Evolutionary conservation across 139 green algal species (phyloP).

Genomic region (Micromonas pusilla): DNA sequence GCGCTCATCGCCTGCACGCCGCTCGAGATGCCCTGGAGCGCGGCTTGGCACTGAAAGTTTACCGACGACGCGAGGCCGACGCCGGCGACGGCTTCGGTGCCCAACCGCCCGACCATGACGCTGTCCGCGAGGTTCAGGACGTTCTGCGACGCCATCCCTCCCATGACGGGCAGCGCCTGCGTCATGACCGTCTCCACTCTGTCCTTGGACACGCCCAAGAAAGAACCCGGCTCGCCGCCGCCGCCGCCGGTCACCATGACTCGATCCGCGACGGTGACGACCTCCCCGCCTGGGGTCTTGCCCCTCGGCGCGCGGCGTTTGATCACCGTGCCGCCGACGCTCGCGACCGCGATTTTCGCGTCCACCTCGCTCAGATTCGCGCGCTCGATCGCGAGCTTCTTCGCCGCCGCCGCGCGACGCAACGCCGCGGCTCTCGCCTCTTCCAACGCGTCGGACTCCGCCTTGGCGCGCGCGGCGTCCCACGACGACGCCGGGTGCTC

Average conservation of each 20-base stretch:
- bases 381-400: too few relatives aligned
- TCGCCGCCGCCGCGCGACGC: too few relatives aligned
- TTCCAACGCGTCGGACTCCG: not conserved
- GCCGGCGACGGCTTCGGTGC: conserved; percentile 3
- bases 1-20: conserved; percentile 13
- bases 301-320: too few relatives aligned
- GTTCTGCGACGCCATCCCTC: conserved; percentile 23
- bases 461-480: not conserved
- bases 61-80: not conserved
- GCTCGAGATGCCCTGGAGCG: not conserved
- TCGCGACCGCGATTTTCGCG: too few relatives aligned
- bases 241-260: too few relatives aligned
- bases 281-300: too few relatives aligned
- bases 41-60: conserved; percentile 26
- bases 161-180: conserved; percentile 25
- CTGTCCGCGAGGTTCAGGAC: conserved; percentile 20
- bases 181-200: not conserved
- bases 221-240: too few relatives aligned
- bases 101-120: conserved; percentile 13
- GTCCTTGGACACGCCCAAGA: conserved; percentile 4
- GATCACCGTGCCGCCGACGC: too few relatives aligned
- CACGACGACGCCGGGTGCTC: not conserved
- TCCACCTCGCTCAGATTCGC: too few relatives aligned
- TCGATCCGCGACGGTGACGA: too few relatives aligned
- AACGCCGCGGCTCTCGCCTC: too few relatives aligned